phyloP scores from a whole-genome alignment of 768 basidiomycete genomes.

The Macrolepiota albuminosa region DNA sequence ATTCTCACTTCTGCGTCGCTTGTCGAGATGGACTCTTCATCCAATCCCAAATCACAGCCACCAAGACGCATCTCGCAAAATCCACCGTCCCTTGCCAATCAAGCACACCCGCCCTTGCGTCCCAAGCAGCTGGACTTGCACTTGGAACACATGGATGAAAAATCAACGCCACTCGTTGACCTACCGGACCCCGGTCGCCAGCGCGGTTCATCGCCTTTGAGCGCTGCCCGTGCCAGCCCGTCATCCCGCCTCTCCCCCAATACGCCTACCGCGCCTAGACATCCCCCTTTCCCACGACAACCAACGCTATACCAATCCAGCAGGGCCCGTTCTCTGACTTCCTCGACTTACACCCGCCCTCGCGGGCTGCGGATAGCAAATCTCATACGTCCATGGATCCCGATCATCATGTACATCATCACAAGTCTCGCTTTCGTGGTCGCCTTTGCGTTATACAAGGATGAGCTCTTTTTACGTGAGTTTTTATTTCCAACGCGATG shows the following conservation, averaged over 20 bases:
- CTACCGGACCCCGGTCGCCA: conserved; percentile 13
- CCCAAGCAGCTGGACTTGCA: conserved; percentile 23
- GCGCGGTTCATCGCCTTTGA: conserved; percentile 2
- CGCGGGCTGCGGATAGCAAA: conserved; percentile 50
- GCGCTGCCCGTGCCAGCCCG: conserved; percentile 1
- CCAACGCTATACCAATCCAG: conserved; percentile 14
- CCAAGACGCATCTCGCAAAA: conserved; percentile 20
- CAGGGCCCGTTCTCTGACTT: conserved; percentile 16
- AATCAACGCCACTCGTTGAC: conserved; percentile 23
- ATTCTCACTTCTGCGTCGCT: conserved; percentile 26
- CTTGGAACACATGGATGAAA: conserved; percentile 20
- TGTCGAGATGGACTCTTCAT: conserved; percentile 23
- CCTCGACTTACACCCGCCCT: conserved; percentile 36
- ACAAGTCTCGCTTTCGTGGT: conserved; percentile 75
- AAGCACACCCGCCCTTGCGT: conserved; percentile 29
- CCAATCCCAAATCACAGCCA: conserved; percentile 25
- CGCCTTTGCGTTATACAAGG: conserved; percentile 81
- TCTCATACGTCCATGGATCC: conserved; percentile 70
- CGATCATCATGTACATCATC: conserved; percentile 69
- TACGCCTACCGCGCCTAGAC: conserved; percentile 11
- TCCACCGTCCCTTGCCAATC: conserved; percentile 21
- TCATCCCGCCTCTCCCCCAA: conserved; percentile 2
- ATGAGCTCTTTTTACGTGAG: conserved; percentile 78
- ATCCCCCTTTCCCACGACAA: conserved; percentile 17
- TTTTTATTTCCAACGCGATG: conserved; percentile 7